Base-by-base conservation (phyloP, 345 rosid genomes). In the Acer saccharum region DNA sequence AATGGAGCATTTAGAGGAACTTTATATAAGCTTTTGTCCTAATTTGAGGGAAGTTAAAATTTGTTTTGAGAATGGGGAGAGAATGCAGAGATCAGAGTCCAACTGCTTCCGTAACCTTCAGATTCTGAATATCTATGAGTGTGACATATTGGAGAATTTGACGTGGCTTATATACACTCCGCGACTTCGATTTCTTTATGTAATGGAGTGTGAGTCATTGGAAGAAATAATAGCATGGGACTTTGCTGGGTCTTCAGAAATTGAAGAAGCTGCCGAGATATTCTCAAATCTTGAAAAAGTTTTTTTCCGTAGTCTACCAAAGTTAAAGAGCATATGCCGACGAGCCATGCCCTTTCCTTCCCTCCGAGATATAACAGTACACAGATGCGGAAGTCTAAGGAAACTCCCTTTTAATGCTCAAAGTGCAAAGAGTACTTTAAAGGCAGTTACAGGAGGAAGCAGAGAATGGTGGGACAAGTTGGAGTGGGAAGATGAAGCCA, bases 11-110 rank as follows among this genome's bases (percentile, higher is more conserved):
- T 12, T 50, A 4, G 55, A 50, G 55, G 3, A 0, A 4, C 20
- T 54, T 54, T 1, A 7, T 54, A 54, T 54, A 16, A 0, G 1
- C 0, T 0, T 0, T 0, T 54, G 58, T 54, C 2, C 0, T 0
- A 0, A 14, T 50, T 50, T 54, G n/a, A 54, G 58, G 58, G 20
- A 16, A 54, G 58, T 54, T 54, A 54, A 54, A 54, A 54, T 54
- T 4, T 54, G 58, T 54, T 54, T 54, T 1, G n/a, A 54, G n/a
- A 54, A 54, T 6, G n/a, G 1, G 1, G 6, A 4, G 20, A 54
- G 58, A 54, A 54, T 54, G 7, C 7, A 54, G n/a, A 54, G 58
- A 54, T 14, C 58, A 16, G n/a, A 14, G n/a, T 2, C 0, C 1
- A 54, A 54, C 20, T 54, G 58, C 58, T 54, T 54, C 58, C 8